Conservation (phyloP, 1,284 basidiomycete genomes). For the Ceraceosorus guamensis region DNA sequence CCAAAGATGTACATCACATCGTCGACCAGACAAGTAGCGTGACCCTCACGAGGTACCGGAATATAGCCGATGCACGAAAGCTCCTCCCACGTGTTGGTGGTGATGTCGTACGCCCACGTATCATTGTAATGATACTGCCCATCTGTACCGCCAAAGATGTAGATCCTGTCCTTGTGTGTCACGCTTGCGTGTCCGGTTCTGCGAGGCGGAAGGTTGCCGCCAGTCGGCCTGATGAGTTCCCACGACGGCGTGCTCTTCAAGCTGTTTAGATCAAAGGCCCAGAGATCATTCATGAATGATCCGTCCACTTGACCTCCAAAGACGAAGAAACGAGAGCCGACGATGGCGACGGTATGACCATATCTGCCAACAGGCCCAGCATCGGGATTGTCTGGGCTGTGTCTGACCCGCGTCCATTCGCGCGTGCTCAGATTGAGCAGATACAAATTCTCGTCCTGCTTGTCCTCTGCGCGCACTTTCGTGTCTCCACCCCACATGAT, state of each 20-base stretch:
- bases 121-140: conserved; percentile 99
- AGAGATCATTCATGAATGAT: conserved; percentile 83
- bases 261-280: conserved; percentile 77
- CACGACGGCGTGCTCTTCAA: conserved; percentile 50
- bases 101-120: conserved; percentile 90
- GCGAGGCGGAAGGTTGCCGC: conserved; percentile 65
- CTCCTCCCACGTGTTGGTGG: conserved; percentile 78
- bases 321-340: conserved; percentile 82
- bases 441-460: conserved; percentile 88
- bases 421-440: conserved; percentile 79
- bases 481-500: conserved; percentile 99
- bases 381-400: conserved; percentile 20
- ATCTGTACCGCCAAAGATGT: conserved; percentile 93
- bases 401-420: conserved; percentile 81
- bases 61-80: conserved; percentile 95
- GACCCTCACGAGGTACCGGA: conserved; percentile 90
- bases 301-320: conserved; percentile 92
- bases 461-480: conserved; percentile 62
- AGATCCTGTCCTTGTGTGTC: conserved; percentile 72
- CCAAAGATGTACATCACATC: conserved; percentile 98
- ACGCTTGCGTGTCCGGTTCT: conserved; percentile 90
- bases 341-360: conserved; percentile 90
- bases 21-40: conserved; percentile 90
- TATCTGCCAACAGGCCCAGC: conserved; percentile 77
- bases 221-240: conserved; percentile 65